Conservation (phyloP, 2,329 filamentous ascomycete species). For the Botrytis aclada region DNA sequence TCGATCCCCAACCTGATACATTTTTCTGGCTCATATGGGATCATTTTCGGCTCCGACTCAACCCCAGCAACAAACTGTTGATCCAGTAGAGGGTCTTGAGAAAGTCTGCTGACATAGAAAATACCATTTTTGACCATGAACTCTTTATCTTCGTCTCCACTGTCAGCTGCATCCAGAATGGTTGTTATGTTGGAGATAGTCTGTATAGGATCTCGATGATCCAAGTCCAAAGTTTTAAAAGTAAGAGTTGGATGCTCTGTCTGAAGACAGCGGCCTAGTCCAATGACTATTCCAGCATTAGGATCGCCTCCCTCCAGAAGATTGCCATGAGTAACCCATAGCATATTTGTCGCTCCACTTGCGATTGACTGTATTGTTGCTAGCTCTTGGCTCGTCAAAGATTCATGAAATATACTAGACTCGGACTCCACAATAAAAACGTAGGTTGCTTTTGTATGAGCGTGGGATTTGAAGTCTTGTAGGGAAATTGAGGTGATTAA, state of each 20-base stretch:
- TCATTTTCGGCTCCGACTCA: conserved; percentile 1
- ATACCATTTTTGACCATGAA: neutral
- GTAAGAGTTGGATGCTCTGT: conserved; percentile 23
- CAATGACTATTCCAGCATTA: conserved; percentile 12
- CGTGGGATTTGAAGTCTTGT: neutral
- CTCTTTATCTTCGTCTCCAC: conserved; percentile 4
- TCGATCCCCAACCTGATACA: conserved; percentile 6
- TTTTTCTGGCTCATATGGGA: conserved; percentile 3
- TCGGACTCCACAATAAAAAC: conserved; percentile 6
- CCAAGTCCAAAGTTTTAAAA: conserved; percentile 20
- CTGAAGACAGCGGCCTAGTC: conserved; percentile 18
- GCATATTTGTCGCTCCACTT: neutral
- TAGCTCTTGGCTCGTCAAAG: conserved; percentile 3
- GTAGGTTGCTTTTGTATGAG: neutral
- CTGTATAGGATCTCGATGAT: neutral
- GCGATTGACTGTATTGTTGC: conserved; percentile 1
- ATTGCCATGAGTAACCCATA: conserved; percentile 21
- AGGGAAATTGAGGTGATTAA: neutral
- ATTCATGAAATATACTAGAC: conserved; percentile 1
- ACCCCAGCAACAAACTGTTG: conserved; percentile 18
- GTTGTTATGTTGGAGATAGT: neutral
- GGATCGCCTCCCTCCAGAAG: conserved; percentile 12
- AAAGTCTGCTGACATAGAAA: conserved; percentile 21
- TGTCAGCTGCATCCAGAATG: neutral
- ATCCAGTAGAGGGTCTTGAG: conserved; percentile 19